phyloP scores from a whole-genome alignment of 768 basidiomycete genomes.

The Erythrobasidium yunnanense region DNA sequence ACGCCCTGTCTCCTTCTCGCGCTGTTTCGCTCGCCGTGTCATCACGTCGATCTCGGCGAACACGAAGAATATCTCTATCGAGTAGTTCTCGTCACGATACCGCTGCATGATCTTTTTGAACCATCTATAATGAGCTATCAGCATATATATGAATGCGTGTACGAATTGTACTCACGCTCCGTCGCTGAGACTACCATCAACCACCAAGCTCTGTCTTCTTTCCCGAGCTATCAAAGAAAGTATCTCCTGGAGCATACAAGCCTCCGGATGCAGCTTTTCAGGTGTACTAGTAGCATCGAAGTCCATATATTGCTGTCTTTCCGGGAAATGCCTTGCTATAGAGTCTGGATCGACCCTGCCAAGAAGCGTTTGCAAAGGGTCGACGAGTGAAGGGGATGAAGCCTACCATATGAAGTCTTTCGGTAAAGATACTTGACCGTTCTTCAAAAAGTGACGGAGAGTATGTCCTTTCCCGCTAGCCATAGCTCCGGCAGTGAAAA shows the following conservation, averaged over 20 bases:
- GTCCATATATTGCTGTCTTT: constrained; percentile 36
- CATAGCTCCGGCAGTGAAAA: constrained; percentile 39
- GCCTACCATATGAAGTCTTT: constrained; percentile 38
- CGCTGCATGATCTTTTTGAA: constrained; percentile 35
- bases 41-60: constrained; percentile 37
- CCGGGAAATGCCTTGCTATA: constrained; percentile 37
- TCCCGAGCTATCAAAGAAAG: constrained; percentile 33
- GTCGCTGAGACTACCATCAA: constrained; percentile 38
- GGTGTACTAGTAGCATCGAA: constrained; percentile 27
- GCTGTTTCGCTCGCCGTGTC: constrained; percentile 33
- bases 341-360: constrained; percentile 40
- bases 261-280: constrained; percentile 38
- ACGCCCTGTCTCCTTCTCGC: constrained; percentile 36
- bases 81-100: constrained; percentile 31
- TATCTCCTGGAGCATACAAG: constrained; percentile 38
- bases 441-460: constrained; percentile 31
- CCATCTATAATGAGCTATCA: constrained; percentile 33
- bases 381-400: neutral
- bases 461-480: constrained; percentile 38
- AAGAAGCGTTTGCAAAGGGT: neutral
- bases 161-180: constrained; percentile 22
- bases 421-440: constrained; percentile 31
- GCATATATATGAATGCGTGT: no score
- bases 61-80: constrained; percentile 39
- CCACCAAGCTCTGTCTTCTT: constrained; percentile 32